A percentile compares a stretch with the other conserved stretches of the same genome.
Evolutionary conservation across 495 filamentous ascomycete species (phyloP).

Genomic region (Collariella sp.): DNA sequence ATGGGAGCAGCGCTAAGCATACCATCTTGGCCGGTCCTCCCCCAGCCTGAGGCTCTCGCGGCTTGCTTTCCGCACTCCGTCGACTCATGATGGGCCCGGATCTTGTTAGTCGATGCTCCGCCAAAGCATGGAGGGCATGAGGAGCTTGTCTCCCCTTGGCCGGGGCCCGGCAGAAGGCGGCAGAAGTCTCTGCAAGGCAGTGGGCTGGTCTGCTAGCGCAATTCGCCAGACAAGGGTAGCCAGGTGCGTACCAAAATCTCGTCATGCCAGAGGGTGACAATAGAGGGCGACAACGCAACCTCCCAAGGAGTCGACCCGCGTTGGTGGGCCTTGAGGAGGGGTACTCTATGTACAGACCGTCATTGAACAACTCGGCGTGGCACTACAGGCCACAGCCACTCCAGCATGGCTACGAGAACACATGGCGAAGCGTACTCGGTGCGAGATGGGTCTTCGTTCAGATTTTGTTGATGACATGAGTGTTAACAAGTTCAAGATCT

Average conservation of each 20-base stretch:
- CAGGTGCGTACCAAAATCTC: neutral
- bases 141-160: slow-evolving; percentile 1
- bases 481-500: no score
- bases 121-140: neutral
- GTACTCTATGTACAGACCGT: neutral
- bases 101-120: slow-evolving; percentile 3
- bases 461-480: neutral
- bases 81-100: neutral
- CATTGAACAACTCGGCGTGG: neutral
- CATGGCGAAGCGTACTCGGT: no score
- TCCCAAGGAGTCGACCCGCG: neutral
- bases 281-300: neutral
- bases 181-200: slow-evolving; percentile 16
- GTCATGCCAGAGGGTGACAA: neutral
- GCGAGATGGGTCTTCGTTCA: neutral
- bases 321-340: neutral
- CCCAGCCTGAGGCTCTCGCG: slow-evolving; percentile 4
- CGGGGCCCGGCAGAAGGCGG: slow-evolving; percentile 22
- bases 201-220: slow-evolving; percentile 15
- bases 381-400: neutral
- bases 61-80: neutral
- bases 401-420: no score
- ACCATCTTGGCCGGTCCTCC: neutral
- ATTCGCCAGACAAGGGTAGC: neutral
- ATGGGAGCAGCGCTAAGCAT: neutral